Conservation (phyloP, 2,329 filamentous ascomycete genomes). For the Clarireedia hainanense region DNA sequence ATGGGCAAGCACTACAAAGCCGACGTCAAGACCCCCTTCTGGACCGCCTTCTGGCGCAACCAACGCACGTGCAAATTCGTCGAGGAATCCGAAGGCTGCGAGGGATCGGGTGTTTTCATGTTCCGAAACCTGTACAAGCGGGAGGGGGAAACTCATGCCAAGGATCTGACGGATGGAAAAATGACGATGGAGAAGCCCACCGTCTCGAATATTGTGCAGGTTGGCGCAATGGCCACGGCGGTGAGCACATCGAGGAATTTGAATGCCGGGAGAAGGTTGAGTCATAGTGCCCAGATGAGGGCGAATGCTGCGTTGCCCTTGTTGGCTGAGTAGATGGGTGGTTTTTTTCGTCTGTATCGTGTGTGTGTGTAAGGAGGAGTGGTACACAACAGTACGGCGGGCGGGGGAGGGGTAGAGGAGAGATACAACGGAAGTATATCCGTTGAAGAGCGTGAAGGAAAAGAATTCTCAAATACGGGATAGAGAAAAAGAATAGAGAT, state of each 20-base stretch:
- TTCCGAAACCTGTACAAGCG: constrained; percentile 27
- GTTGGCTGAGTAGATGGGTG: constrained; percentile 17
- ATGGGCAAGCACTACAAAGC: constrained; percentile 46
- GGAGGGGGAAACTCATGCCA: constrained; percentile 19
- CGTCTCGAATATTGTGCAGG: background rate
- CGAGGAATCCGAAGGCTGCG: constrained; percentile 28
- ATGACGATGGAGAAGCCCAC: constrained; percentile 6
- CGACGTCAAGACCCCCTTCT: constrained; percentile 32
- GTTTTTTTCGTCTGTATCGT: background rate
- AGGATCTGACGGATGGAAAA: constrained; percentile 12
- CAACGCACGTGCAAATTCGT: constrained; percentile 29
- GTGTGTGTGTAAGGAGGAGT: background rate
- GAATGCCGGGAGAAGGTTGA: constrained; percentile 23
- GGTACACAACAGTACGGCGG: too few relatives aligned
- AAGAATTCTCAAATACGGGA: background rate
- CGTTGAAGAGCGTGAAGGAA: background rate
- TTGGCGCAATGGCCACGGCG: constrained; percentile 19
- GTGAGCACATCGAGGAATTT: constrained; percentile 23
- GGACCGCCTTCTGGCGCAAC: constrained; percentile 30
- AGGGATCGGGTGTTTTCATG: constrained; percentile 29
- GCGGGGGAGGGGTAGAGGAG: too few relatives aligned
- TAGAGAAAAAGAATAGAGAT: background rate
- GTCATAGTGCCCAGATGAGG: constrained; percentile 23
- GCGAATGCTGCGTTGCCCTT: constrained; percentile 22
- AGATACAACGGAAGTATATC: too few relatives aligned